A percentile compares a stretch with the other conserved stretches of the same genome.
These are phyloP conservation scores for Bremia lactucae DNA, from an alignment of 352 stramenopile species.

Conservation along the genomic window DNA sequence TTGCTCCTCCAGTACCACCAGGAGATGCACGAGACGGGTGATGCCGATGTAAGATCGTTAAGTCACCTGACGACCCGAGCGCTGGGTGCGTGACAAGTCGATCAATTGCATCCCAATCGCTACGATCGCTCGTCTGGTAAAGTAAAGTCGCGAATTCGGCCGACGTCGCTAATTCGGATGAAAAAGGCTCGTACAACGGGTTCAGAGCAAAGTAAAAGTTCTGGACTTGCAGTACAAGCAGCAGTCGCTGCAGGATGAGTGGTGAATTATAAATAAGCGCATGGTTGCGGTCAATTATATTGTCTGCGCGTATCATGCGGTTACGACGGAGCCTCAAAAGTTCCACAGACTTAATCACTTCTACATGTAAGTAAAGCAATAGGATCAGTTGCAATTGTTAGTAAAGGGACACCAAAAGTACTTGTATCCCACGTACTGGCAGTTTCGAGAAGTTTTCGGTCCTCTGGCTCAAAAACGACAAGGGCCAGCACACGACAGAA, in stretches of 20 bases:
- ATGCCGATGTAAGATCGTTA: constrained; percentile 43
- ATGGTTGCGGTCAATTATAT: constrained; percentile 90
- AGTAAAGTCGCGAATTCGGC: constrained; percentile 75
- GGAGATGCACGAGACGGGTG: constrained; percentile 13
- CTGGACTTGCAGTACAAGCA: constrained; percentile 68
- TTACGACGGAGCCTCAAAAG: constrained; percentile 81
- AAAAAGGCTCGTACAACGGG: constrained; percentile 73
- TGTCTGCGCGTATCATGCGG: constrained; percentile 65
- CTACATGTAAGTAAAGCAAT: constrained; percentile 16
- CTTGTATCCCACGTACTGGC: constrained; percentile 60
- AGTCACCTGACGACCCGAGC: constrained; percentile 34
- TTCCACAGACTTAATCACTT: constrained; percentile 91
- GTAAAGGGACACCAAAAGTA: not conserved
- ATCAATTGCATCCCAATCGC: constrained; percentile 67
- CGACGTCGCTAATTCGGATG: constrained; percentile 67
- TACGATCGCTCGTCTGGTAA: constrained; percentile 59
- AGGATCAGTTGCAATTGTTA: not conserved
- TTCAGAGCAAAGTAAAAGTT: constrained; percentile 83
- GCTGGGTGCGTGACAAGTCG: constrained; percentile 39
- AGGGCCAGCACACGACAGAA: constrained; percentile 94
- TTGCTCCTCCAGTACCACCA: constrained; percentile 2
- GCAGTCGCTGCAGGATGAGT: constrained; percentile 57
- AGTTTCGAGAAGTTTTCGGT: constrained; percentile 87
- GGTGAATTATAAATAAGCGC: constrained; percentile 83
- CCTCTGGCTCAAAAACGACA: constrained; percentile 92